Base-by-base conservation (phyloP, 2,329 filamentous ascomycete genomes). In the Dothideomycetes sp. region DNA sequence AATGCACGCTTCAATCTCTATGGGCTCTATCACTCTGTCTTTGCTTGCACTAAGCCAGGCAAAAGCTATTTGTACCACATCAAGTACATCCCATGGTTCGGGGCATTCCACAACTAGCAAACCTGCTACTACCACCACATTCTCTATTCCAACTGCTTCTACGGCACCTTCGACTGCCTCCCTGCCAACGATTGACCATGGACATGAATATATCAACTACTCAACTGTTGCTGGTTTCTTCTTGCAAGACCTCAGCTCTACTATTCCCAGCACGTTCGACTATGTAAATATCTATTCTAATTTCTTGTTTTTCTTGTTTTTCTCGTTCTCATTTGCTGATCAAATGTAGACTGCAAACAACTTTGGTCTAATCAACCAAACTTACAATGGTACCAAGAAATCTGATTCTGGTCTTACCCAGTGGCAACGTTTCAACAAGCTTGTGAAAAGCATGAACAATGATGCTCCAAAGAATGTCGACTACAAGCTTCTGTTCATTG, bases 401-500 rank as follows among this genome's bases (percentile, higher is more conserved):
- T 59, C 64, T 38, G 58, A 66, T 37, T 60, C 62, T 25, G 59
- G 61, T 47, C 67, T 69, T 47, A 77, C 75, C 0, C 76, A 79
- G 58, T 84, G 80, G 80, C 65, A 80, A 58, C 70, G 73, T 13
- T 80, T 84, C 46, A 65, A 67, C 34, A 59, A 70, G 43, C 75
- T 78, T 49, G 70, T 84, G 28, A 55, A 67, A 11, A 59, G 64
- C 10, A 55, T 84, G 38, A 83, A 83, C 59, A 57, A 55, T 3
- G 55, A 67, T 2, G 57, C 62, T 1, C 53, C 53, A n/a, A 56
- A 58, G 7, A 68, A 68, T 34, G 69, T 71, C 8, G 80, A 44
- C 76, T 84, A 82, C 64, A 80, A 81, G 52, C 66, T 86, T 8
- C 55, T 85, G 20, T 79, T 79, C 58, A 67, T 83, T 57, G 80